Percentiles rank a stretch among this genome's conserved stretches.
Conservation (phyloP, 1,139 yeast genomes). For the Scheffersomyces parashehatae region DNA sequence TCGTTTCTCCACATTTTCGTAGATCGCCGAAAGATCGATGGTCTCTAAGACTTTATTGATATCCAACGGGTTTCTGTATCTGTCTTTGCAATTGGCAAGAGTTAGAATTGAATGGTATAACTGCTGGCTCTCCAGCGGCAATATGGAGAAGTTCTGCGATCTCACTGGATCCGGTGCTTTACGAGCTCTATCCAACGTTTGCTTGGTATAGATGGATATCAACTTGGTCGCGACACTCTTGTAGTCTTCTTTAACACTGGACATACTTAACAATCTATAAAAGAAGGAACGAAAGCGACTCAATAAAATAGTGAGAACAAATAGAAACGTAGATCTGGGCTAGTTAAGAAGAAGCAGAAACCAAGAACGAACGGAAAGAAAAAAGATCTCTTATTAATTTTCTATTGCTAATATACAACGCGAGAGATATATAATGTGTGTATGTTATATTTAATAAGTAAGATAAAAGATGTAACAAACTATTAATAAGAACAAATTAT, state of each 20-base stretch:
- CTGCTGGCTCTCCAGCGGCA: slow-evolving; percentile 2
- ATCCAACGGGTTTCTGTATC: slow-evolving; percentile 9
- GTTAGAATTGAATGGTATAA: slow-evolving; percentile 5
- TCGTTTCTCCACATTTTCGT: slow-evolving; percentile 35
- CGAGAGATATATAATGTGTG: too few relatives aligned
- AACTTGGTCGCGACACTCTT: slow-evolving; percentile 9
- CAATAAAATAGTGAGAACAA: too few relatives aligned
- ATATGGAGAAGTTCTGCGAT: not conserved
- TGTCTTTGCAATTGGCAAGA: slow-evolving; percentile 3
- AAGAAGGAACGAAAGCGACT: too few relatives aligned
- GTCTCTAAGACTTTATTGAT: slow-evolving; percentile 25
- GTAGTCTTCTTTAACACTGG: slow-evolving; percentile 6
- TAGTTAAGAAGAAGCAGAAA: too few relatives aligned
- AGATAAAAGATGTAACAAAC: too few relatives aligned
- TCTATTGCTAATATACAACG: too few relatives aligned
- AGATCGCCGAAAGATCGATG: slow-evolving; percentile 38
- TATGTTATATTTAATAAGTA: too few relatives aligned
- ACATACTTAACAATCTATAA: not conserved
- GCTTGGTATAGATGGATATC: slow-evolving; percentile 7
- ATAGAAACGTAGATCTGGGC: too few relatives aligned
- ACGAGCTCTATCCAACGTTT: not conserved
- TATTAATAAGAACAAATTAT: too few relatives aligned
- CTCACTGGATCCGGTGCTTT: not conserved
- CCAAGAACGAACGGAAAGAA: too few relatives aligned
- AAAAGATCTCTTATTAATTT: too few relatives aligned